Conservation (phyloP, 495 filamentous ascomycete species). For the Letharia lupina region DNA sequence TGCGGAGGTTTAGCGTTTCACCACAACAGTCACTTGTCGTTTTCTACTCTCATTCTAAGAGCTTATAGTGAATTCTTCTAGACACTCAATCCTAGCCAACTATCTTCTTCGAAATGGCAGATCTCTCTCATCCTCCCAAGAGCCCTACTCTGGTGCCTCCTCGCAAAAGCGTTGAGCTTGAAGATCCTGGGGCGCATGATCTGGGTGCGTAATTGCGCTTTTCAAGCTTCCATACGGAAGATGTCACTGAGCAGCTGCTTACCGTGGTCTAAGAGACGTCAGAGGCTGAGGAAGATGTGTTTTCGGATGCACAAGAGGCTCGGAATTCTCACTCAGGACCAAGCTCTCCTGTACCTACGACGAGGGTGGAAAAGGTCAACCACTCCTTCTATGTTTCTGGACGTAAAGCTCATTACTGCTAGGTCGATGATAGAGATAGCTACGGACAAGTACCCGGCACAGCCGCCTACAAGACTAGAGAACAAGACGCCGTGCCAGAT, state of each 20-base stretch:
- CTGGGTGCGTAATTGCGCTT: constrained; percentile 47
- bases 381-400: not conserved
- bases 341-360: constrained; percentile 51
- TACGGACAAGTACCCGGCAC: constrained; percentile 59
- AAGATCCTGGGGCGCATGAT: constrained; percentile 78
- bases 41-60: too few species aligned
- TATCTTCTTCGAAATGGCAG: not conserved
- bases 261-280: constrained; percentile 42
- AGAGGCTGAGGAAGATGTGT: constrained; percentile 76
- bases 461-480: constrained; percentile 47
- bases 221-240: not conserved
- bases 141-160: constrained; percentile 52
- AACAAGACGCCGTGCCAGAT: constrained; percentile 56
- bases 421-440: constrained; percentile 45
- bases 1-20: not conserved
- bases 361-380: constrained; percentile 48
- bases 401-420: not conserved
- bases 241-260: not conserved
- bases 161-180: constrained; percentile 50
- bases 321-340: constrained; percentile 32
- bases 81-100: not conserved
- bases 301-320: constrained; percentile 80
- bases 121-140: constrained; percentile 10
- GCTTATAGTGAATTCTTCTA: not conserved
- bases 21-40: too few species aligned